Percentiles rank a stretch among this genome's conserved stretches.
These are phyloP conservation scores for Falciphora oryzae DNA, from an alignment of 2,329 filamentous ascomycete species.

Conservation along the genomic window DNA sequence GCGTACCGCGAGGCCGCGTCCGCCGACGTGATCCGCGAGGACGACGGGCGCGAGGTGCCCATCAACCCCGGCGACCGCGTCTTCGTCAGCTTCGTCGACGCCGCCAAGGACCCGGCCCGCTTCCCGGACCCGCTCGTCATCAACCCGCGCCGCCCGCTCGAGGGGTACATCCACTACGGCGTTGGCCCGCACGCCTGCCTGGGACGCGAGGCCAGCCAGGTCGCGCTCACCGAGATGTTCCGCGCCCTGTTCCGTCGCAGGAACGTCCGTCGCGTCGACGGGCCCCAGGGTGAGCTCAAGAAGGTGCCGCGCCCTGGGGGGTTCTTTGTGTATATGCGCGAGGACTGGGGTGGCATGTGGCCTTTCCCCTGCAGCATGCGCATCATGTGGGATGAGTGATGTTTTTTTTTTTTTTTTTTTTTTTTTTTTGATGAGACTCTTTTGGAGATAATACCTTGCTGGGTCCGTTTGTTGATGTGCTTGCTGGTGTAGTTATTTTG, in stretches of 20 bases:
- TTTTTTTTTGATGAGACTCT: too few relatives aligned
- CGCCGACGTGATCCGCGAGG: constrained; percentile 39
- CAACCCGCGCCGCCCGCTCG: constrained; percentile 56
- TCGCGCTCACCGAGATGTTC: constrained; percentile 63
- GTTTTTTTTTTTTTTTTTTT: too few relatives aligned
- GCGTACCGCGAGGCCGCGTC: constrained; percentile 51
- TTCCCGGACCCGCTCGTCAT: constrained; percentile 59
- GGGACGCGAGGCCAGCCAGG: constrained; percentile 52
- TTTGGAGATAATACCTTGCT: too few relatives aligned
- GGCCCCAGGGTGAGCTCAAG: constrained; percentile 62
- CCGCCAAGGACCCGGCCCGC: constrained; percentile 48
- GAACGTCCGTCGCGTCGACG: constrained; percentile 55
- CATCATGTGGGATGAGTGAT: constrained; percentile 40
- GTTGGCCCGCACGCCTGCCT: constrained; percentile 58
- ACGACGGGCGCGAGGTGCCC: constrained; percentile 38
- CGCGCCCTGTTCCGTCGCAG: constrained; percentile 56
- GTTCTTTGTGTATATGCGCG: constrained; percentile 56
- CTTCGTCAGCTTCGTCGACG: constrained; percentile 53
- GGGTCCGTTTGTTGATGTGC: too few relatives aligned
- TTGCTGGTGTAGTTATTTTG: too few relatives aligned
- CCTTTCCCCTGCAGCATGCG: constrained; percentile 49
- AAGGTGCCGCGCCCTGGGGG: constrained; percentile 52
- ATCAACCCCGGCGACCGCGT: constrained; percentile 54
- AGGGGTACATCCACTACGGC: constrained; percentile 60
- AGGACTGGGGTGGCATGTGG: constrained; percentile 52